Conservation (phyloP, 108 stramenopile genomes). For the Skeletonema potamos region DNA sequence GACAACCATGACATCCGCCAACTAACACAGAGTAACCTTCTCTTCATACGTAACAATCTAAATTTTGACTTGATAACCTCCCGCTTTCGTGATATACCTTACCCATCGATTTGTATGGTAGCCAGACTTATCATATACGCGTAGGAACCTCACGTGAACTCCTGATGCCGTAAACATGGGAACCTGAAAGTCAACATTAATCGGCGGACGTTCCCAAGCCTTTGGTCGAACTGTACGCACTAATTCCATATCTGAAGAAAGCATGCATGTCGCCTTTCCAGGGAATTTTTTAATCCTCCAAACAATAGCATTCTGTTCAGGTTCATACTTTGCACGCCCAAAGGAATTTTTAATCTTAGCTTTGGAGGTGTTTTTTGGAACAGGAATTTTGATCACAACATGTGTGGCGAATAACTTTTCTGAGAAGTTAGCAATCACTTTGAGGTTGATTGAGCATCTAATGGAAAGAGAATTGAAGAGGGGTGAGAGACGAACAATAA, state of each 20-base stretch:
- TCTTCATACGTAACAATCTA: conserved; percentile 44
- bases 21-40: not conserved
- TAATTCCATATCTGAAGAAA: conserved; percentile 93
- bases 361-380: conserved; percentile 96
- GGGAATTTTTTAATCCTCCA: conserved; percentile 97
- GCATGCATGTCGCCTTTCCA: conserved; percentile 92
- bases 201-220: conserved; percentile 96
- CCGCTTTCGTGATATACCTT: conserved; percentile 97
- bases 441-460: conserved; percentile 92
- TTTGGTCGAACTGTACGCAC: conserved; percentile 93
- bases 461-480: not conserved
- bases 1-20: not conserved
- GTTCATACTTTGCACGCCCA: conserved; percentile 97
- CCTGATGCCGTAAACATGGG: conserved; percentile 98
- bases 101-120: conserved; percentile 98
- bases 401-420: conserved; percentile 93
- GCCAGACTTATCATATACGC: conserved; percentile 97
- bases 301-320: conserved; percentile 96
- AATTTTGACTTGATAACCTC: conserved; percentile 95
- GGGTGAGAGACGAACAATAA: not conserved
- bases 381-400: conserved; percentile 96
- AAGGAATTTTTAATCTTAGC: conserved; percentile 90
- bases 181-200: conserved; percentile 96
- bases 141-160: conserved; percentile 96
- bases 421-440: conserved; percentile 92